These are phyloP conservation scores for Saccharomycopsis fermentans DNA, from an alignment of 805 yeast genomes.

Conservation along the genomic window DNA sequence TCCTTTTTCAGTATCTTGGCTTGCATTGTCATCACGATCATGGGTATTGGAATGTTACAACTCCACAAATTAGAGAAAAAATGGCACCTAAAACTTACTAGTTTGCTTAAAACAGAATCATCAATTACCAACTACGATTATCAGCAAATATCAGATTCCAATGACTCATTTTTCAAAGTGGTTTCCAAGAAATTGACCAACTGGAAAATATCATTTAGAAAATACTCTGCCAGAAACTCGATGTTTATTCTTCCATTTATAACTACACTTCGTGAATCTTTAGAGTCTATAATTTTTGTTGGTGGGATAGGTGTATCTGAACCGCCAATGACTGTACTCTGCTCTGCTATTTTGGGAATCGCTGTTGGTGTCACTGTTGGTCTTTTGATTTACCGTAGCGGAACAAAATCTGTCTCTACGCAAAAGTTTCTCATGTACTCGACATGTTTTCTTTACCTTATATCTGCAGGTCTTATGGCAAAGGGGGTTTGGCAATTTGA, in stretches of 20 bases:
- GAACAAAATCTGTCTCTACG: slow-evolving; percentile 57
- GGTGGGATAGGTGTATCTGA: slow-evolving; percentile 81
- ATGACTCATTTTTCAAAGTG: background rate
- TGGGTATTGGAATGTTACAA: slow-evolving; percentile 79
- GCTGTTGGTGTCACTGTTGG: slow-evolving; percentile 57
- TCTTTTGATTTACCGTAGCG: slow-evolving; percentile 58
- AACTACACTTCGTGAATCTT: slow-evolving; percentile 80
- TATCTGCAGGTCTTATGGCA: slow-evolving; percentile 79
- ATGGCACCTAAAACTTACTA: slow-evolving; percentile 58
- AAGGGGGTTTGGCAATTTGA: slow-evolving; percentile 89
- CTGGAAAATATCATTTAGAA: slow-evolving; percentile 22
- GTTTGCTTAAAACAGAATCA: slow-evolving; percentile 22
- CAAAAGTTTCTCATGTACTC: slow-evolving; percentile 65
- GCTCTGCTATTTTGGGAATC: slow-evolving; percentile 52
- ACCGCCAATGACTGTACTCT: slow-evolving; percentile 53
- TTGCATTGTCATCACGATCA: slow-evolving; percentile 65
- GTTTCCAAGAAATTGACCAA: background rate
- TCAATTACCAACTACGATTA: background rate
- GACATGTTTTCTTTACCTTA: slow-evolving; percentile 71
- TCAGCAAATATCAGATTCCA: background rate
- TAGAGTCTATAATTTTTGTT: slow-evolving; percentile 84
- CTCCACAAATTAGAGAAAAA: slow-evolving; percentile 74
- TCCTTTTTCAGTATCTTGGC: slow-evolving; percentile 74
- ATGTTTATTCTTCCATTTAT: slow-evolving; percentile 71
- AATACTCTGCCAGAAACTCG: slow-evolving; percentile 50